phyloP scores from a whole-genome alignment of 2,329 filamentous ascomycete genomes.

The Rosellinia necatrix region DNA sequence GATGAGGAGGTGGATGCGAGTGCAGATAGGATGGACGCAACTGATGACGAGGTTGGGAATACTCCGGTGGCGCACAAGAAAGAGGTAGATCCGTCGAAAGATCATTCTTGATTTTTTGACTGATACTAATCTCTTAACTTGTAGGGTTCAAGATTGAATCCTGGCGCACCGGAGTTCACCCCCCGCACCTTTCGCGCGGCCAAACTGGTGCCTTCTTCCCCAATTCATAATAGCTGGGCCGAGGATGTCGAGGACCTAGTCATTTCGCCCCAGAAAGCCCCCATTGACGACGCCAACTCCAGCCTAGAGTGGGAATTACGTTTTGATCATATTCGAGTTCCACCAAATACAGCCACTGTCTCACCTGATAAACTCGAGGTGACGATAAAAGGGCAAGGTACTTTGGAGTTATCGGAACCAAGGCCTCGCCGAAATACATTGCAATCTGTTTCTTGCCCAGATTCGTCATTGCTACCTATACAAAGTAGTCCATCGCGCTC shows the following conservation, averaged over 20 bases:
- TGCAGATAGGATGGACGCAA: constrained; percentile 28
- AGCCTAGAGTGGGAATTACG: constrained; percentile 22
- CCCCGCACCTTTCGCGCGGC: constrained; percentile 45
- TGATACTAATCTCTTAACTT: constrained; percentile 49
- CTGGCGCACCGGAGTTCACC: constrained; percentile 59
- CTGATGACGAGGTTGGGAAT: constrained; percentile 34
- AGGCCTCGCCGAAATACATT: constrained; percentile 38
- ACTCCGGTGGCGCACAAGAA: constrained; percentile 48
- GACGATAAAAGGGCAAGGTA: constrained; percentile 5
- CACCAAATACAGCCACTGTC: constrained; percentile 25
- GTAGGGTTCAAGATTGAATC: constrained; percentile 60
- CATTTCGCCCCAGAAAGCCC: constrained; percentile 9
- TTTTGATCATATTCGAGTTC: constrained; percentile 17
- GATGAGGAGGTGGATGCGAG: constrained; percentile 21
- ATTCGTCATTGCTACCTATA: constrained; percentile 27
- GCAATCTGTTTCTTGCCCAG: constrained; percentile 37
- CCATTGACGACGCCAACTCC: constrained; percentile 23
- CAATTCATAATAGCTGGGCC: constrained; percentile 37
- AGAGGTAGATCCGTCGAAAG: constrained; percentile 55
- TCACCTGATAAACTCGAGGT: constrained; percentile 24
- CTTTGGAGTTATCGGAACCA: constrained; percentile 22
- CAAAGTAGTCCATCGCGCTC: constrained; percentile 36
- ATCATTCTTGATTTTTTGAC: constrained; percentile 47
- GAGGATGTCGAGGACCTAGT: constrained; percentile 37
- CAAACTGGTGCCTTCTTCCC: constrained; percentile 21